Evolutionary conservation across 208 protist genomes (phyloP).

Genomic region (Trypanosoma rangeli): DNA sequence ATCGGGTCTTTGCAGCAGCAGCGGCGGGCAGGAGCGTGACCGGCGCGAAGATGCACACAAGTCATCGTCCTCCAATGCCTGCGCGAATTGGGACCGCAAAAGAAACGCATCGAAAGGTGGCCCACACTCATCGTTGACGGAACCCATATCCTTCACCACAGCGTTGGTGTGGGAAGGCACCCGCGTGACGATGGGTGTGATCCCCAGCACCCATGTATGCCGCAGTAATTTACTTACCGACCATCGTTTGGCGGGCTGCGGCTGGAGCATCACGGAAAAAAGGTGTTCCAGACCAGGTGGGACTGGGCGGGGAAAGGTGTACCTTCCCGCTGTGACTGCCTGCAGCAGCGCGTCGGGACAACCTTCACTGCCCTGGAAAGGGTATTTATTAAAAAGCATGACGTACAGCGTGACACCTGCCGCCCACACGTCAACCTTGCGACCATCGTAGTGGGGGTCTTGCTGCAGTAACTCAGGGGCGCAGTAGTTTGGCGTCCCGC

Average conservation of each 20-base stretch:
- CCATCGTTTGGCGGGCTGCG: constrained; percentile 68
- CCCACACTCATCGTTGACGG: background rate
- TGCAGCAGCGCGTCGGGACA: constrained; percentile 60
- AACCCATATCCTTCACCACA: background rate
- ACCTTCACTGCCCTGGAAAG: constrained; percentile 69
- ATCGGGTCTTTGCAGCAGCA: background rate
- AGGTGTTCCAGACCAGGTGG: constrained; percentile 49
- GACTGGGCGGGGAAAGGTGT: constrained; percentile 55
- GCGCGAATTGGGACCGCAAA: constrained; percentile 15
- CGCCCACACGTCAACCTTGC: constrained; percentile 89
- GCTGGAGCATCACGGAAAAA: constrained; percentile 71
- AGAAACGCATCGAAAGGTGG: background rate
- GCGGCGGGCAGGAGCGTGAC: constrained; percentile 24
- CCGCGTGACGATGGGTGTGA: background rate
- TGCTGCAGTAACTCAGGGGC: constrained; percentile 79
- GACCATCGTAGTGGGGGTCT: constrained; percentile 83
- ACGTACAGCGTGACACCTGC: constrained; percentile 88
- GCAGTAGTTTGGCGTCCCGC: constrained; percentile 82
- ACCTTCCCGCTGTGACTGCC: constrained; percentile 54
- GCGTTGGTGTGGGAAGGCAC: background rate
- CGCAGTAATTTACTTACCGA: constrained; percentile 75
- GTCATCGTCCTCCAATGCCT: constrained; percentile 16
- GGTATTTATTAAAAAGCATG: constrained; percentile 92
- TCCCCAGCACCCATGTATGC: constrained; percentile 64
- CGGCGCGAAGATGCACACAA: constrained; percentile 5